Conservation (phyloP, 2,329 filamentous ascomycete species). For the Trichophyton equinum region DNA sequence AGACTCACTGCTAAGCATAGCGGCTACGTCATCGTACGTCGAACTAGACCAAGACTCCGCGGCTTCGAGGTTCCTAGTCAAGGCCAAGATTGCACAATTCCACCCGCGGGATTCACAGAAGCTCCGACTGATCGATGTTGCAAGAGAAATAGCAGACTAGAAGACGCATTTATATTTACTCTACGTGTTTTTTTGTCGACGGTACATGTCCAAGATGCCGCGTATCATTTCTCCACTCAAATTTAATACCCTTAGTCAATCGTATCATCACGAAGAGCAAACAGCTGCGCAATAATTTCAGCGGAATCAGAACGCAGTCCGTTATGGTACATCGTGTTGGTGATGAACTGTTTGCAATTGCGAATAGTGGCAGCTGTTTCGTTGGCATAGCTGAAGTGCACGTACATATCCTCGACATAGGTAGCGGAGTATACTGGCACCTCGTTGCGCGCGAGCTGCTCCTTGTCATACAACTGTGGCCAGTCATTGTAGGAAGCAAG, state of each 20-base stretch:
- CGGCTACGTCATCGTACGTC: constrained; percentile 34
- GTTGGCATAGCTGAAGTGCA: constrained; percentile 61
- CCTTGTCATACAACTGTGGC: constrained; percentile 63
- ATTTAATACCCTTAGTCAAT: constrained; percentile 35
- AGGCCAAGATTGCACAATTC: constrained; percentile 44
- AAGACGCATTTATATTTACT: not conserved
- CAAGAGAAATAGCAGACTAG: constrained; percentile 12
- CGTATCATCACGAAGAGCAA: constrained; percentile 60
- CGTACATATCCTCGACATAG: constrained; percentile 85
- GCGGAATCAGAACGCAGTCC: constrained; percentile 61
- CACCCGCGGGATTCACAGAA: constrained; percentile 42
- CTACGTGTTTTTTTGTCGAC: not conserved
- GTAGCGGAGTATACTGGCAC: constrained; percentile 78
- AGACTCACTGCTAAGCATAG: constrained; percentile 35
- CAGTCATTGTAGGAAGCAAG: constrained; percentile 59
- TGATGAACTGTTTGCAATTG: constrained; percentile 68
- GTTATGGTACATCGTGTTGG: constrained; percentile 79
- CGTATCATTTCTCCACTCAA: not conserved
- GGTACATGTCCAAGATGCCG: not conserved
- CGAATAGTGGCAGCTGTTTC: constrained; percentile 64
- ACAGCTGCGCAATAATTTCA: constrained; percentile 64
- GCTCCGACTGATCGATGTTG: constrained; percentile 43
- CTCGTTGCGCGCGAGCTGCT: constrained; percentile 59
- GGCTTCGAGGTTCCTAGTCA: constrained; percentile 41
- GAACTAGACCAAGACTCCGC: constrained; percentile 40